Evolutionary conservation across 345 rosid species (phyloP).

Genomic region (Eucalyptus decipiens): DNA sequence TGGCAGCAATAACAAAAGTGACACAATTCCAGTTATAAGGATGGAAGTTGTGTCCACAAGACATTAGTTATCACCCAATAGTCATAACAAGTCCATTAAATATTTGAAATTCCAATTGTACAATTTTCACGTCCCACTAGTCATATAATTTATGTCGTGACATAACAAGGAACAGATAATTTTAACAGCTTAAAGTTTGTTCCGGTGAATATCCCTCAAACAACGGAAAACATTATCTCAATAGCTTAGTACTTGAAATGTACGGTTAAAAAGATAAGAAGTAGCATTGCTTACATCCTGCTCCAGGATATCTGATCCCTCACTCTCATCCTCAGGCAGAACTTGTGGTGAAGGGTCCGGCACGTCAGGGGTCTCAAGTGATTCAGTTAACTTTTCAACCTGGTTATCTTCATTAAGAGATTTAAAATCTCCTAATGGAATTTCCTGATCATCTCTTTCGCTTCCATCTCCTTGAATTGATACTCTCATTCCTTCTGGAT

Average conservation of each 20-base stretch:
- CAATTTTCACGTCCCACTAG: background rate
- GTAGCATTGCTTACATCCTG: conserved; percentile 70
- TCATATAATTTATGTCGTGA: background rate
- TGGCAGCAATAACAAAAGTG: background rate
- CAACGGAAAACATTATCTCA: background rate
- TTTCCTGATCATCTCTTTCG: background rate
- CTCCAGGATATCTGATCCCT: conserved; percentile 68
- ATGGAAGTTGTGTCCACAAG: background rate
- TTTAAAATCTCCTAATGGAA: background rate
- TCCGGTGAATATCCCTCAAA: background rate
- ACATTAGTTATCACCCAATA: background rate
- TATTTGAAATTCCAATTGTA: background rate
- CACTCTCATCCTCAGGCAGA: conserved; percentile 49
- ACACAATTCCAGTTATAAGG: background rate
- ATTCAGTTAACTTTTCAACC: conserved; percentile 19
- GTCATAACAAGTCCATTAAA: background rate
- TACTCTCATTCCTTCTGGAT: conserved; percentile 17
- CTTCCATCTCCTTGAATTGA: background rate
- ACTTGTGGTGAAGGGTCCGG: conserved; percentile 24
- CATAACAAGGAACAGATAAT: background rate
- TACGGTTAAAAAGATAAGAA: background rate
- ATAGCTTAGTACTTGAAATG: background rate
- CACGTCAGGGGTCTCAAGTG: conserved; percentile 13
- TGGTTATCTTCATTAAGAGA: conserved; percentile 4
- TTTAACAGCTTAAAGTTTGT: background rate